Base-by-base conservation (phyloP, 768 basidiomycete species). In the Mycena kentingensis region DNA sequence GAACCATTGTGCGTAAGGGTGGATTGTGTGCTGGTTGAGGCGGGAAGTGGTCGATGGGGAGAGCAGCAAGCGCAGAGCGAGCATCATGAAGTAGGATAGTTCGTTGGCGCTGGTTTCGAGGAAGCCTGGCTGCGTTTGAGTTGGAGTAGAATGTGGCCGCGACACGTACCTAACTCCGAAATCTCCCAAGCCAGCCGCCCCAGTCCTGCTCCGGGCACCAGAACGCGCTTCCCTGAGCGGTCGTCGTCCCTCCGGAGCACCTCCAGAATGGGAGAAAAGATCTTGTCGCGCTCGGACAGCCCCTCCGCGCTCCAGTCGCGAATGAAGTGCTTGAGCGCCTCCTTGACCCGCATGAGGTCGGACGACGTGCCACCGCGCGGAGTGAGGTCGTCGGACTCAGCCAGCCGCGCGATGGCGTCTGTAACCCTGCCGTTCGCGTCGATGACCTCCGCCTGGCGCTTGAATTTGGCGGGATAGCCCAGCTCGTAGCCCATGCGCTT, bases 281-380 rank as follows among this genome's bases (percentile, higher is more conserved):
- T 82, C 38, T 63, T 68, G 3, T 70, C 70, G n/a, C 87, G 76
- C 65, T 89, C 86, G 5, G 31, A 34, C 2, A 63, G 60, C 1
- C 85, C 85, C 52, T 84, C 82, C 5, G 65, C 63, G 59, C 83
- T 85, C 87, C 86, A 88, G 61, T 89, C 86, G 5, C 86, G 74
- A 21, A 87, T 74, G 53, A 85, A 84, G 63, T 88, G 87, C 66
- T 85, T 85, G 54, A 89, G 62, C 2, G 82, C 65, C 64, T 87
- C 84, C 11, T 79, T 68, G 4, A 80, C 80, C 13, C 81, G 73
- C 21, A 72, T 74, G 11, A 84, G 61, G 55, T 82, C 79, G 49
- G 19, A 57, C 39, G 21, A 50, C 36, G 11, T 60, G 35, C 39
- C 61, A 47, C 31, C 68, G 53, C 31, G 49, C 36, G 36, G 58